phyloP scores from a whole-genome alignment of 139 green algal genomes.

The Chlorella sp. region DNA sequence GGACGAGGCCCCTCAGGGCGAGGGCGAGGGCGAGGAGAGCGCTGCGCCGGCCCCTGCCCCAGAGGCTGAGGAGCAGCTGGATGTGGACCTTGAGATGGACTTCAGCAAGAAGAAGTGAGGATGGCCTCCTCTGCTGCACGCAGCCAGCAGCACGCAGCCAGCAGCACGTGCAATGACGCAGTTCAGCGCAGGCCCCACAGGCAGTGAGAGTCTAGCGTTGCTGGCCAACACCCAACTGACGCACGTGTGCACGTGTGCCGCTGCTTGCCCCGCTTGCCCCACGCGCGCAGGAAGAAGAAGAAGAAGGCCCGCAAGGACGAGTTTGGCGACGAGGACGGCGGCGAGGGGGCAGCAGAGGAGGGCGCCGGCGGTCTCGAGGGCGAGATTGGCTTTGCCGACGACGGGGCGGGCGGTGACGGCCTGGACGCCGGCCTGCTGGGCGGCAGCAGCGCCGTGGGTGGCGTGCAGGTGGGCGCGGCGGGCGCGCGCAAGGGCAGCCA shows the following conservation, averaged over 20 bases:
- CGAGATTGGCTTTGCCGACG: too few relatives aligned
- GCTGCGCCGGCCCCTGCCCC: neutral
- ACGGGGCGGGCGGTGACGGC: too few relatives aligned
- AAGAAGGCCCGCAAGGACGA: constrained; percentile 10
- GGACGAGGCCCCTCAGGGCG: neutral
- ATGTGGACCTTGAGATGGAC: constrained; percentile 20
- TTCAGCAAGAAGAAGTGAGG: constrained; percentile 15
- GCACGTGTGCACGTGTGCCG: too few relatives aligned
- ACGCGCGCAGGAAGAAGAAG: neutral
- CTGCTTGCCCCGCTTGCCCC: too few relatives aligned
- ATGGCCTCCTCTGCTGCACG: neutral
- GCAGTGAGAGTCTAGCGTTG: too few relatives aligned
- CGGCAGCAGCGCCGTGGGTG: too few relatives aligned
- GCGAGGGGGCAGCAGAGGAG: constrained; percentile 26
- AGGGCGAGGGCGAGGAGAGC: neutral
- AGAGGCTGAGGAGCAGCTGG: constrained; percentile 6
- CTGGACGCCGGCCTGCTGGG: too few relatives aligned
- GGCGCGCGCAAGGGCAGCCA: neutral
- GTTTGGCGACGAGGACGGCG: constrained; percentile 35
- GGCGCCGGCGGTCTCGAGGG: constrained; percentile 21
- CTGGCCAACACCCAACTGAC: too few relatives aligned
- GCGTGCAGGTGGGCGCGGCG: too few relatives aligned
- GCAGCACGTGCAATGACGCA: too few relatives aligned
- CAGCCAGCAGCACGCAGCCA: too few relatives aligned
- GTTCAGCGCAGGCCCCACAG: too few relatives aligned